These are phyloP conservation scores for Pseudocercospora pini-densiflorae DNA, from an alignment of 2,329 filamentous ascomycete genomes.

Conservation along the genomic window DNA sequence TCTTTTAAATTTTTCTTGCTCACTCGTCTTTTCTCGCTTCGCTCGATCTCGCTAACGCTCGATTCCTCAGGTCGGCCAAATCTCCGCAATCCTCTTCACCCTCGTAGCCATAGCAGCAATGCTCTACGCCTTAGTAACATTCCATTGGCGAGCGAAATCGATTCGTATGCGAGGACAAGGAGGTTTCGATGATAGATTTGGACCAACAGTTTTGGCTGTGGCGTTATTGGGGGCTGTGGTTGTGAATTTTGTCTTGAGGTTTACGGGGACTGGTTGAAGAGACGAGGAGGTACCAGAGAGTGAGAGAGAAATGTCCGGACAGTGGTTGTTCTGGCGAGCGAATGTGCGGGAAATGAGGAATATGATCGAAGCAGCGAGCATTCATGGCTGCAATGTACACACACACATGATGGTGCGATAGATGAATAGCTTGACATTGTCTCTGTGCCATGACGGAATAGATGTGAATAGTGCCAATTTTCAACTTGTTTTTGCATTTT, in stretches of 20 bases:
- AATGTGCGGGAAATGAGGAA: no score
- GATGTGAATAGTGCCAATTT: not conserved
- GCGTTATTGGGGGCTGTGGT: constrained; percentile 87
- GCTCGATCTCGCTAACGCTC: not conserved
- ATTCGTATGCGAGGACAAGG: constrained; percentile 90
- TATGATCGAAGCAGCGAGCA: not conserved
- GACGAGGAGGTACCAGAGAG: no score
- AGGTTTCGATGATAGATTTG: constrained; percentile 95
- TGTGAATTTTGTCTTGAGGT: constrained; percentile 90
- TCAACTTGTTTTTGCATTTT: not conserved
- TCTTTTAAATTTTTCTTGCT: no score
- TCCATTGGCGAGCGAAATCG: constrained; percentile 95
- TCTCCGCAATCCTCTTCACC: constrained; percentile 92
- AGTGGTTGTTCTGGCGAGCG: no score
- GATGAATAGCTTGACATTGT: not conserved
- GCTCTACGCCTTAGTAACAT: constrained; percentile 92
- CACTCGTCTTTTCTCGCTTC: no score
- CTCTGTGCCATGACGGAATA: not conserved
- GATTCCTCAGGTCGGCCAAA: constrained; percentile 70
- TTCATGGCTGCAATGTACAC: not conserved
- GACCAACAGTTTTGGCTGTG: constrained; percentile 86
- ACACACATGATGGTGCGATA: not conserved
- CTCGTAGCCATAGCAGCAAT: constrained; percentile 92
- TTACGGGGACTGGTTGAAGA: constrained; percentile 43
- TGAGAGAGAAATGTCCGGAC: no score